Evolutionary conservation across 768 basidiomycete genomes (phyloP).

Genomic region (Leccinum longicurvipes): DNA sequence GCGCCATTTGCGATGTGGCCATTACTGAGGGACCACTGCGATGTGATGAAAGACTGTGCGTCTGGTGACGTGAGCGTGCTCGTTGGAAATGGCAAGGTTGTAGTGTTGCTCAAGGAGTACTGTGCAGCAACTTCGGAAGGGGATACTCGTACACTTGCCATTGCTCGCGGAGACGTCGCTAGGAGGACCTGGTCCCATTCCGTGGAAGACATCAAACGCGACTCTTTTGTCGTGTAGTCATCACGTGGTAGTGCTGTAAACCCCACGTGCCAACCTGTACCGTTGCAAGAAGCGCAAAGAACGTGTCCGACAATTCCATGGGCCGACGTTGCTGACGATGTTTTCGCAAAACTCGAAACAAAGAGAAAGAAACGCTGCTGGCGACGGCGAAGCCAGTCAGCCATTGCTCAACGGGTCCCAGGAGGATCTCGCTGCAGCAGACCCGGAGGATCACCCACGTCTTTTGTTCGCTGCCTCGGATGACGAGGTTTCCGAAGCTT

Average conservation of each 20-base stretch:
- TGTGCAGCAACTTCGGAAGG: conserved; percentile 40
- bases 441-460: conserved; percentile 19
- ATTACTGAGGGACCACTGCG: conserved; percentile 60
- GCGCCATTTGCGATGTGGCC: conserved; percentile 58
- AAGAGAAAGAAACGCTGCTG: conserved; percentile 25
- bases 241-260: conserved; percentile 22
- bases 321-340: conserved; percentile 18
- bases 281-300: neutral
- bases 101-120: conserved; percentile 58
- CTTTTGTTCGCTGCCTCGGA: conserved; percentile 55
- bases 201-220: neutral
- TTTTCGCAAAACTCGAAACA: conserved; percentile 30
- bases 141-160: conserved; percentile 1
- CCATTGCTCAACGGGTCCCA: conserved; percentile 54
- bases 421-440: conserved; percentile 36
- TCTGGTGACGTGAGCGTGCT: conserved; percentile 51
- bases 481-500: conserved; percentile 48
- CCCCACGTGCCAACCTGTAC: conserved; percentile 6
- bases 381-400: conserved; percentile 44
- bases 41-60: conserved; percentile 48
- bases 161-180: neutral
- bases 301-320: conserved; percentile 16
- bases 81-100: conserved; percentile 61
- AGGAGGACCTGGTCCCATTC: neutral
- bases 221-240: conserved; percentile 2